phyloP scores from a whole-genome alignment of 192 early-diverging fungal genomes.

The Podila minutissima region DNA sequence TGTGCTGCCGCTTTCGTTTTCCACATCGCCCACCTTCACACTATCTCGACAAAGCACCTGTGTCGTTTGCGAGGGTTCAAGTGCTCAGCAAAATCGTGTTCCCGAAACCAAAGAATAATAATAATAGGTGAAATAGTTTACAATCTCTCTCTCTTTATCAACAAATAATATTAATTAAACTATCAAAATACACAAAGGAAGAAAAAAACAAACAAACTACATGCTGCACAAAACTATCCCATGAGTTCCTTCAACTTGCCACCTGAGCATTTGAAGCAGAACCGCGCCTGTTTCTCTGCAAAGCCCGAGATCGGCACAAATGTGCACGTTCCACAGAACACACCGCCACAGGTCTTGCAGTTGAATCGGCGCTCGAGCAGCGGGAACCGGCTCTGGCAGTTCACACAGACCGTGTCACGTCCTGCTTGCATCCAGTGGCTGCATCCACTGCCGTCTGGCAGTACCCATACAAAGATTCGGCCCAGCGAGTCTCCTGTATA shows the following conservation, averaged over 20 bases:
- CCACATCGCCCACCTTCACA: too few species aligned
- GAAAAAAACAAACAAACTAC: too few species aligned
- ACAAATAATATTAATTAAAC: too few species aligned
- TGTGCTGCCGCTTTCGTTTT: too few species aligned
- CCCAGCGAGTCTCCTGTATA: constrained; percentile 63
- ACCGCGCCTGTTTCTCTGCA: constrained; percentile 45
- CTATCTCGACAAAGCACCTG: too few species aligned
- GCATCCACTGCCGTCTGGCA: constrained; percentile 61
- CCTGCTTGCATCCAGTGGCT: constrained; percentile 62
- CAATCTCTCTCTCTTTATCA: too few species aligned
- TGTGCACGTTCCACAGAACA: constrained; percentile 58
- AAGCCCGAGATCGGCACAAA: constrained; percentile 43
- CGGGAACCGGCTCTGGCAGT: constrained; percentile 62
- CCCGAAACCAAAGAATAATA: too few species aligned
- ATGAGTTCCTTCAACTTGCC: constrained; percentile 48
- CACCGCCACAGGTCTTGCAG: constrained; percentile 65
- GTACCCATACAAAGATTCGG: constrained; percentile 57
- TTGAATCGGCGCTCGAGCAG: constrained; percentile 62
- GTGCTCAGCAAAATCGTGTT: too few species aligned
- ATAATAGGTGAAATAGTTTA: too few species aligned
- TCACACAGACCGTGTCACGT: constrained; percentile 56
- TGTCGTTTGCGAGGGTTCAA: too few species aligned
- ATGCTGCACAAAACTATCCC: constrained; percentile 12
- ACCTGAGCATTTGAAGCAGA: constrained; percentile 45
- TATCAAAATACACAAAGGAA: too few species aligned